A percentile compares a stretch with the other conserved stretches of the same genome.
These are phyloP conservation scores for Phytophthora constricta DNA, from an alignment of 352 stramenopile genomes.

Conservation along the genomic window DNA sequence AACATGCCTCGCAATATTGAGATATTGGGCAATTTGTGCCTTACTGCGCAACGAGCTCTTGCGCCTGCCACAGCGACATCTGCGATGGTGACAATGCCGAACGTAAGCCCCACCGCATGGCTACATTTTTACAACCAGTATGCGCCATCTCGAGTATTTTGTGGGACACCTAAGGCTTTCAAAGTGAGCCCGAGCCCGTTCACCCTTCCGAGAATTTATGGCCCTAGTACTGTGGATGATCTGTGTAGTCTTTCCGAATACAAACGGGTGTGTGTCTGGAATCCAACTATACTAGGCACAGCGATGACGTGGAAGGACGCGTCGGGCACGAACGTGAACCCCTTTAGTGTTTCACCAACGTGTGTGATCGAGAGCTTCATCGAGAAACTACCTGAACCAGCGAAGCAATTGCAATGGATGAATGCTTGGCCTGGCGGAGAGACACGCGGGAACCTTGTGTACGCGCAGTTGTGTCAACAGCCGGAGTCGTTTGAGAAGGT, in stretches of 20 bases:
- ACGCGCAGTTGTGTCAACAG: slow-evolving; percentile 38
- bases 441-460: slow-evolving; percentile 54
- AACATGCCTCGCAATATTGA: slow-evolving; percentile 45
- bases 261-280: slow-evolving; percentile 45
- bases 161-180: slow-evolving; percentile 12
- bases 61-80: slow-evolving; percentile 3
- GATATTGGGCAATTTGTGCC: slow-evolving; percentile 44
- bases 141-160: slow-evolving; percentile 4
- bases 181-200: slow-evolving; percentile 22
- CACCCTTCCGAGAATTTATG: slow-evolving; percentile 16
- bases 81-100: slow-evolving; percentile 16
- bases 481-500: slow-evolving; percentile 30
- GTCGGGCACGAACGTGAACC: slow-evolving; percentile 34
- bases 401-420: slow-evolving; percentile 45
- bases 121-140: slow-evolving; percentile 24
- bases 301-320: slow-evolving; percentile 39
- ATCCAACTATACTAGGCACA: slow-evolving; percentile 30
- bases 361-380: slow-evolving; percentile 44
- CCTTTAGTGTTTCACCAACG: slow-evolving; percentile 37
- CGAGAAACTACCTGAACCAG: slow-evolving; percentile 30
- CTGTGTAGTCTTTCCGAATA: slow-evolving; percentile 25
- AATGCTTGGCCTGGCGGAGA: slow-evolving; percentile 44
- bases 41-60: slow-evolving; percentile 44
- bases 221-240: slow-evolving; percentile 21
- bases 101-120: slow-evolving; percentile 25